Evolutionary conservation across 257 asterid genomes (phyloP).

Genomic region (Euphrasia confusa): DNA sequence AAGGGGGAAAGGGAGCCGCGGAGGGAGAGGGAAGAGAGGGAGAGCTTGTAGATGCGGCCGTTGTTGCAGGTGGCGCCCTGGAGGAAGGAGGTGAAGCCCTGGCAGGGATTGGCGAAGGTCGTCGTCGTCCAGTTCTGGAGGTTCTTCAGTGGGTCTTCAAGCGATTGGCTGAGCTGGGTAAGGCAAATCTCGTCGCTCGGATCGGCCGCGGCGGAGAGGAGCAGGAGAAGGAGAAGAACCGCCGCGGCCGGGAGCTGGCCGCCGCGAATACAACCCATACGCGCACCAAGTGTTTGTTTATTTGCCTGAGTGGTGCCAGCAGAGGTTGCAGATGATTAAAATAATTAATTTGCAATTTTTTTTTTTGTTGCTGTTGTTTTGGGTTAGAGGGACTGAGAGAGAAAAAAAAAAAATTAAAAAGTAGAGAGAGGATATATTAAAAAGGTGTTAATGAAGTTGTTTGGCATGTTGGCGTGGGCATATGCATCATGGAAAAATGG

Average conservation of each 20-base stretch:
- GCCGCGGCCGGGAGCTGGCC: constrained; percentile 21
- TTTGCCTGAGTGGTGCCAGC: constrained; percentile 8
- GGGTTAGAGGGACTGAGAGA: too few species aligned
- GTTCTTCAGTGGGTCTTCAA: constrained; percentile 59
- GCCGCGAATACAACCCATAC: constrained; percentile 25
- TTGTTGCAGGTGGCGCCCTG: constrained; percentile 95
- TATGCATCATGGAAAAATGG: too few species aligned
- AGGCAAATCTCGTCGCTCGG: constrained; percentile 86
- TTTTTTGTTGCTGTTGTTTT: too few species aligned
- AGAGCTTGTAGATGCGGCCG: constrained; percentile 81
- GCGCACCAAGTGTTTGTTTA: constrained; percentile 28
- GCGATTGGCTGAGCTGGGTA: constrained; percentile 52
- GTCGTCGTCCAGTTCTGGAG: constrained; percentile 73
- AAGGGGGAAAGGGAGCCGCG: constrained; percentile 77
- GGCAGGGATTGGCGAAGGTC: constrained; percentile 67
- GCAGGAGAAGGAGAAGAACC: constrained; percentile 31
- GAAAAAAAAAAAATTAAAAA: too few species aligned
- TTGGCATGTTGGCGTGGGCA: too few species aligned
- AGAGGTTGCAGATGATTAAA: background rate
- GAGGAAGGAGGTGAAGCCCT: constrained; percentile 66
- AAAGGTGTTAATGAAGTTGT: too few species aligned
- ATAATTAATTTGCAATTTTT: too few species aligned
- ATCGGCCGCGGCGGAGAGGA: constrained; percentile 51
- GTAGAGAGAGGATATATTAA: too few species aligned
- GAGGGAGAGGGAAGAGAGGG: constrained; percentile 66